These are phyloP conservation scores for Conticribra guillardii DNA, from an alignment of 108 stramenopile genomes.

Conservation along the genomic window DNA sequence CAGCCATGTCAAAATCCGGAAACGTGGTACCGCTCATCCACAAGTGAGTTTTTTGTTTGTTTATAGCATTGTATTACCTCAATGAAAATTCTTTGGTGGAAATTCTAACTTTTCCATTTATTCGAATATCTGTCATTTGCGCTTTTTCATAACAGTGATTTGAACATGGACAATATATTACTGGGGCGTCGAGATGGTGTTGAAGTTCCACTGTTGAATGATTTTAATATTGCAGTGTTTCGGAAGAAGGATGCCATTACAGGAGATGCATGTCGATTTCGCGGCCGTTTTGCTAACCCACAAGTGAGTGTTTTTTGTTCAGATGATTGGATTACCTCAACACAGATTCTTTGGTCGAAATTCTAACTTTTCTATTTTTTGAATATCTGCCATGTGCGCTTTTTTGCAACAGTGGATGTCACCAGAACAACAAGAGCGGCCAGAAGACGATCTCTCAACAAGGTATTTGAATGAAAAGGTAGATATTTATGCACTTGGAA, in stretches of 20 bases:
- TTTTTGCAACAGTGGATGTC: conserved; percentile 47
- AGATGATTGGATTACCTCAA: too few species aligned
- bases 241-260: conserved; percentile 58
- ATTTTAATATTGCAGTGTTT: conserved; percentile 91
- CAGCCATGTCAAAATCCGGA: conserved; percentile 12
- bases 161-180: conserved; percentile 71
- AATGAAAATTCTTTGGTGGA: too few species aligned
- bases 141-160: too few species aligned
- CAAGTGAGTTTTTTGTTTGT: too few species aligned
- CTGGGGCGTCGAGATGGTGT: conserved; percentile 60
- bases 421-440: conserved; percentile 69
- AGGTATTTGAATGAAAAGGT: conserved; percentile 58
- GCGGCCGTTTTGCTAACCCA: conserved; percentile 72
- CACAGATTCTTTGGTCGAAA: too few species aligned
- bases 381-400: neutral
- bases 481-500: conserved; percentile 78
- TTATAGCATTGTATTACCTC: too few species aligned
- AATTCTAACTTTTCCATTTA: too few species aligned
- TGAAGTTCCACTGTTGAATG: conserved; percentile 72
- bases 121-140: too few species aligned
- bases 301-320: conserved; percentile 63
- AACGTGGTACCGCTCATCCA: conserved; percentile 57
- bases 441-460: conserved; percentile 27
- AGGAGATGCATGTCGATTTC: conserved; percentile 74
- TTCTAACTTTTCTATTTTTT: neutral